A percentile compares a stretch with the other conserved stretches of the same genome.
Evolutionary conservation across 1,284 basidiomycete species (phyloP).

Genomic region (Puccinia hordei): DNA sequence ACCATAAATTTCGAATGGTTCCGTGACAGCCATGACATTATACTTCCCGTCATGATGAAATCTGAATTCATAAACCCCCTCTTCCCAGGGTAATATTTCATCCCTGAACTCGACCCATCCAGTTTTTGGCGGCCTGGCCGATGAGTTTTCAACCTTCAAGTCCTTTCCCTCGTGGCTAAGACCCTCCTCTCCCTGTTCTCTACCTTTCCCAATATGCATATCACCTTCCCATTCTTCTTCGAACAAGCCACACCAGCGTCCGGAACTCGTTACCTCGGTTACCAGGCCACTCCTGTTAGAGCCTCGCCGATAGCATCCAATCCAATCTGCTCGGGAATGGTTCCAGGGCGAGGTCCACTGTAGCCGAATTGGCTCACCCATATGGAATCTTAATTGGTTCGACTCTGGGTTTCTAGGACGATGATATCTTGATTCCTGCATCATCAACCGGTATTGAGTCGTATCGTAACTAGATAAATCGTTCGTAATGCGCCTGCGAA

Average conservation of each 20-base stretch:
- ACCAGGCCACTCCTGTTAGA: slow-evolving; percentile 79
- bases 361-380: slow-evolving; percentile 84
- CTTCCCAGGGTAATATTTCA: slow-evolving; percentile 78
- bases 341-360: slow-evolving; percentile 82
- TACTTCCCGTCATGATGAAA: slow-evolving; percentile 71
- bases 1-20: slow-evolving; percentile 86
- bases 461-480: slow-evolving; percentile 78
- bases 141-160: slow-evolving; percentile 58
- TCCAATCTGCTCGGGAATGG: slow-evolving; percentile 95
- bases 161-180: background rate
- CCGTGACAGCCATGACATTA: slow-evolving; percentile 83
- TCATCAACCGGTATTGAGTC: slow-evolving; percentile 72
- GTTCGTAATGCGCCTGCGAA: slow-evolving; percentile 72
- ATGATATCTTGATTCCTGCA: slow-evolving; percentile 63
- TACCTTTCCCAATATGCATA: slow-evolving; percentile 65
- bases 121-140: slow-evolving; percentile 55
- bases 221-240: slow-evolving; percentile 92
- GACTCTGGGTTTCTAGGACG: slow-evolving; percentile 57
- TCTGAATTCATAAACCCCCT: slow-evolving; percentile 81
- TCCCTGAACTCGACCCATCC: slow-evolving; percentile 77
- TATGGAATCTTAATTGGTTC: slow-evolving; percentile 69
- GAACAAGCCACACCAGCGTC: slow-evolving; percentile 89
- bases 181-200: slow-evolving; percentile 53
- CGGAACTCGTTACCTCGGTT: slow-evolving; percentile 81
- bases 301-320: slow-evolving; percentile 88